Evolutionary conservation across 2,329 filamentous ascomycete species (phyloP).

Genomic region (Knufia fluminis): DNA sequence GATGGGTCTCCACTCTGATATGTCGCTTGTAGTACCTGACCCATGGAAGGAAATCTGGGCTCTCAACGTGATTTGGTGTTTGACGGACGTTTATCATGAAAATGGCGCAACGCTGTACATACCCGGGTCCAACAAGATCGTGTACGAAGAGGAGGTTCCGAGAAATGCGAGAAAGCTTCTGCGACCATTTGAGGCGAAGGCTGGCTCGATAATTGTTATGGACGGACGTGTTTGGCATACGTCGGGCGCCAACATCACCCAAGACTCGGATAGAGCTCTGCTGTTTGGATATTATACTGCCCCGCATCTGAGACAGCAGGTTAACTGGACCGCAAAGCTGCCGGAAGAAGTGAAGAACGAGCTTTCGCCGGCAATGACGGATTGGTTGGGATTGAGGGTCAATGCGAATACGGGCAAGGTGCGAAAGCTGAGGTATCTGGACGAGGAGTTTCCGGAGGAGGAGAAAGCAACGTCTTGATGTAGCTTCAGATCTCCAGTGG

Average conservation of each 20-base stretch:
- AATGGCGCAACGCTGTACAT: constrained; percentile 25
- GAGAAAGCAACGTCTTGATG: too few relatives aligned
- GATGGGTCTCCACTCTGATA: constrained; percentile 30
- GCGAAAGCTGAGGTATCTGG: not conserved
- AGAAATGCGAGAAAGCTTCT: constrained; percentile 24
- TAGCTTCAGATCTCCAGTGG: too few relatives aligned
- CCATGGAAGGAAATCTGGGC: constrained; percentile 25
- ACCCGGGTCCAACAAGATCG: constrained; percentile 11
- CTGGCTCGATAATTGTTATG: constrained; percentile 28
- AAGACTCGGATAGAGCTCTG: constrained; percentile 27
- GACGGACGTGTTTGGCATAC: constrained; percentile 30
- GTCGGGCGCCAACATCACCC: constrained; percentile 26
- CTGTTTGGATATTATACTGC: constrained; percentile 29
- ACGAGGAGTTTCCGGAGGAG: not conserved
- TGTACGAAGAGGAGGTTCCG: constrained; percentile 7
- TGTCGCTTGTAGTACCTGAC: constrained; percentile 27
- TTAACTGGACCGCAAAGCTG: constrained; percentile 28
- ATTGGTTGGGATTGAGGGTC: constrained; percentile 23
- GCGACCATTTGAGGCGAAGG: constrained; percentile 27
- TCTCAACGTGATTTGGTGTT: constrained; percentile 27
- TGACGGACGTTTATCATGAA: constrained; percentile 25
- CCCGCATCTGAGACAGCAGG: constrained; percentile 25
- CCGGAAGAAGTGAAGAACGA: constrained; percentile 24
- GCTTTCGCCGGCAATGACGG: constrained; percentile 22
- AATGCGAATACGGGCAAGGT: constrained; percentile 10